Base-by-base conservation (phyloP, 2,329 filamentous ascomycete genomes). In the Tetracladium maxilliforme region DNA sequence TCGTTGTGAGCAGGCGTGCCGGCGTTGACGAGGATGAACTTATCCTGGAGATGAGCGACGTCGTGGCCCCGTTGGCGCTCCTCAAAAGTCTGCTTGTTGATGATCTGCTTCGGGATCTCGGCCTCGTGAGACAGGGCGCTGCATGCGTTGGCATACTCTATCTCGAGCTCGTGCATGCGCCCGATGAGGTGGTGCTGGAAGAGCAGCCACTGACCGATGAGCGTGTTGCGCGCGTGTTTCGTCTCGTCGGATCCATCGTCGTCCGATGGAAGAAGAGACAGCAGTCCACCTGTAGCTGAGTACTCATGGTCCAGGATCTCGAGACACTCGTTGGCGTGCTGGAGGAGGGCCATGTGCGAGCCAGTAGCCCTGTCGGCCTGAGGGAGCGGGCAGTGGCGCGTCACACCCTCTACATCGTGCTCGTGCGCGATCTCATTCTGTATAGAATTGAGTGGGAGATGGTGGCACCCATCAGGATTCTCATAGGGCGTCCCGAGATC, bases 301-400 rank as follows among this genome's bases (percentile, higher is more conserved):
- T 61, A 66, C 40, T 71, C 66, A 38, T 71, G 64, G 34, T 73
- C 68, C 6, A 73, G 54, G 3, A 63, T 51, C 46, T 71, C 66
- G 6, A 73, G 58, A 25, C 66, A 63, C 30, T 61, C 54, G 38
- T 72, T 71, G 30, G 67, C 65, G 39, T 72, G 68, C 48, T 56
- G 51, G 15, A 68, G 46, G 10, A 72, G 52, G 16, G 52, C 52
- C 32, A 58, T 48, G 33, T 67, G 61, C 26, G 48, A 19, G 25
- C 12, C 25, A 19, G 18, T 31, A 27, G 16, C 36, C 30, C 8
- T 16, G 21, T 30, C 38, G 30, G 24, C 32, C 16, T 31, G 32
- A 21, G 28, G 35, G 25, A 67, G 37, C 3, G 63, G 58, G 32
- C 63, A 67, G 36, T 58, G 56, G 33, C 53, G 55, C 14, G 49